Base-by-base conservation (phyloP, 177 flowering plant species). In the Telopea speciosissima region DNA sequence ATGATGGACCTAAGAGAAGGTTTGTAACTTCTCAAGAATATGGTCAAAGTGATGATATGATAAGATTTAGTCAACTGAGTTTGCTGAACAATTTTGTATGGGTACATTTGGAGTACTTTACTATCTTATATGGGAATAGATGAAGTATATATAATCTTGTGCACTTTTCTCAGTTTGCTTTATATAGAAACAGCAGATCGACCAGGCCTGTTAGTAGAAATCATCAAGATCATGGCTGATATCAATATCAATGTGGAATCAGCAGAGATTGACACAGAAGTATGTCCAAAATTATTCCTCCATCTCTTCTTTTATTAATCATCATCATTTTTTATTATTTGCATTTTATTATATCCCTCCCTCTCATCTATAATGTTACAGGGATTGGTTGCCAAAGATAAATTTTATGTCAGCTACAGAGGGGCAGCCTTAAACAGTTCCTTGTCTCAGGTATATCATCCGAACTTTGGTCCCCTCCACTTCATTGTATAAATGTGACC, bases 231-330 rank as follows among this genome's bases (percentile, higher is more conserved):
- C 65, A 84, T 95, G 79, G 77, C 88, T 59, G 99, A 95, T 64
- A 71, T 87, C 69, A 95, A 90, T 75, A 72, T 95, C 69, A 84
- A 83, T 72, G 96, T 95, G 52, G 97, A 92, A 79, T 95, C 98
- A 19, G 97, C 94, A 36, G 97, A 90, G 82, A 90, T 95, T 74
- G 99, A 95, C 42, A 95, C 99, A 69, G 98, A 91, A 79, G 98
- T 95, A 79, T 63, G 76, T 74, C 31, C 42, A 13, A 1, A 28
- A 28, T 28, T 28, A 28, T 28, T 1, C 3, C 2, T 28, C 3
- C 31, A 28, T 3, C 31, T 3, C 31, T 28, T 28, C 1, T 28
- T 28, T 28, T 28, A 3, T 28, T 28, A 1, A 3, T 28, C 31
- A 28, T 28, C 3, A 28, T 28, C 31, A 28, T 28, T 28, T 28